Evolutionary conservation across 192 early-diverging fungal species (phyloP).

Genomic region (Kickxella alabastrina): DNA sequence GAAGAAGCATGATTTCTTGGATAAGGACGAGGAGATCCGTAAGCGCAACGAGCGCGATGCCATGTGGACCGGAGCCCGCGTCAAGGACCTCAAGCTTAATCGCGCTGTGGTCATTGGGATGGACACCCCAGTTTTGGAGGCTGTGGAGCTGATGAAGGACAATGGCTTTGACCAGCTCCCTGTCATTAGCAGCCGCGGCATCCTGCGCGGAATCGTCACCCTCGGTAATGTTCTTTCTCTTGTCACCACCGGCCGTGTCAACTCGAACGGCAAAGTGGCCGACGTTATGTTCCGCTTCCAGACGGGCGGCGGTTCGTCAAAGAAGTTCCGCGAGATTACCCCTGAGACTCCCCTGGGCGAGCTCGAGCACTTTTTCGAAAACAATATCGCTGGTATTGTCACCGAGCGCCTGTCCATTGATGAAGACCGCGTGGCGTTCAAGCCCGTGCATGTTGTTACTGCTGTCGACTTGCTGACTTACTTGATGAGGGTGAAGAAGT

Average conservation of each 20-base stretch:
- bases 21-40: constrained; percentile 56
- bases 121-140: constrained; percentile 68
- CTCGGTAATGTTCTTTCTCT: constrained; percentile 83
- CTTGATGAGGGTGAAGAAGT: constrained; percentile 59
- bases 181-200: constrained; percentile 64
- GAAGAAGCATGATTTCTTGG: constrained; percentile 82
- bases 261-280: constrained; percentile 59
- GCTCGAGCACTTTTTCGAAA: constrained; percentile 89
- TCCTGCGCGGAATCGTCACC: constrained; percentile 81
- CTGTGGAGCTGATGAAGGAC: constrained; percentile 82
- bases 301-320: constrained; percentile 48
- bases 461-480: constrained; percentile 88
- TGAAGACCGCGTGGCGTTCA: constrained; percentile 56
- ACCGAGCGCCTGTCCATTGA: constrained; percentile 62
- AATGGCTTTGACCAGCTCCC: constrained; percentile 96
- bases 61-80: constrained; percentile 78
- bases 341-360: constrained; percentile 76
- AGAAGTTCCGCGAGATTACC: constrained; percentile 86
- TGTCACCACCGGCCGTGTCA: constrained; percentile 67
- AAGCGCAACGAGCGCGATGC: constrained; percentile 65
- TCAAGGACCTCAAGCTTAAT: constrained; percentile 74
- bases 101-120: constrained; percentile 84
- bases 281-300: constrained; percentile 81
- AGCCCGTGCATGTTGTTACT: constrained; percentile 82
- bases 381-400: constrained; percentile 84